Evolutionary conservation across 75 land plant genomes (phyloP), one percentile per base, ranked within the genome.

Genomic region (Adiantum capillusveneris): DNA sequence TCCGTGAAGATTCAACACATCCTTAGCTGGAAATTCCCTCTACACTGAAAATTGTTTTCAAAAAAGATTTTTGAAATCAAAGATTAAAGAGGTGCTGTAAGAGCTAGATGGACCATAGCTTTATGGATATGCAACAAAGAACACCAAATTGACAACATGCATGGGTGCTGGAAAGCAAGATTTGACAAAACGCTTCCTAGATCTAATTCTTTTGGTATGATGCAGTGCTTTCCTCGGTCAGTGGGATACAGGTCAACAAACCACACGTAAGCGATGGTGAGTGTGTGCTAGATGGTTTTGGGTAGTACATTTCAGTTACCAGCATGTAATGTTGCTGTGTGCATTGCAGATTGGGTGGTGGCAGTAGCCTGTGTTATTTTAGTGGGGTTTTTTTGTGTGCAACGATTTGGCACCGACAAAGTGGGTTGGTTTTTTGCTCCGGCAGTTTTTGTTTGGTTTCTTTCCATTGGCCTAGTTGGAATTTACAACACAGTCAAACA

Each of bases 171-270:
- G n/a, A n/a, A n/a, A n/a, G n/a, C n/a, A n/a, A n/a, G n/a, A n/a
- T n/a, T n/a, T n/a, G n/a, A n/a, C n/a, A n/a, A n/a, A n/a, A n/a
- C n/a, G n/a, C n/a, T n/a, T n/a, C n/a, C n/a, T n/a, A n/a, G n/a
- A 9, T 41, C 43, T 41, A 9, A 9, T 14, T 41, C 14, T 41
- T 9, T 41, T 41, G 14, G 9, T 9, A 41, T 36, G 17, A 27
- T 29, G 45, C 83, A 86, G 91, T 87, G 62, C 80, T 87, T 19
- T 84, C 91, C 29, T 87, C 91, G 29, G 70, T 81, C 46, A 83
- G 91, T 43, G 91, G 91, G 25, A 81, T 87, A 60, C 78, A 76
- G 54, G 84, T 84, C 0, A 72, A 72, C 29, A 73, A 76, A 31
- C 79, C 84, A 1, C 29, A 42, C 0, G 57, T 87, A 44, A 14